A percentile compares a stretch with the other conserved stretches of the same genome.
Evolutionary conservation across 192 early-diverging fungal species (phyloP).

Genomic region (Chytriomyces confervae): DNA sequence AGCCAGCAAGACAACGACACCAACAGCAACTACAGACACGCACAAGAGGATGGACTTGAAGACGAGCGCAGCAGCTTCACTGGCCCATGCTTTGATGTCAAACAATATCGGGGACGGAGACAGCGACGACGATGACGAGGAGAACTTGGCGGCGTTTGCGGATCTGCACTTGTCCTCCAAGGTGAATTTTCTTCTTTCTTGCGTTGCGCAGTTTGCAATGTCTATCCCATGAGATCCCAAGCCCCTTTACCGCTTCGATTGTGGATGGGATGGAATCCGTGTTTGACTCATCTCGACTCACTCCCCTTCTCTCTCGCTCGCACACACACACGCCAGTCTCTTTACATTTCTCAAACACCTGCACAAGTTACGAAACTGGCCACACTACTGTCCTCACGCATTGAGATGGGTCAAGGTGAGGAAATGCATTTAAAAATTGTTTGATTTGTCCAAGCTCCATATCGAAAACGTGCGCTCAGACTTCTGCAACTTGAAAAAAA

Average conservation of each 20-base stretch:
- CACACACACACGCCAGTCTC: neutral
- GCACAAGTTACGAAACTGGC: neutral
- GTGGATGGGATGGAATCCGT: neutral
- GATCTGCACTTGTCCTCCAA: slow-evolving; percentile 19
- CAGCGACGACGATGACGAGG: neutral
- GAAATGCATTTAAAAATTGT: too few species aligned
- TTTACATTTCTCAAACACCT: slow-evolving; percentile 10
- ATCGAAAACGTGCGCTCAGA: neutral
- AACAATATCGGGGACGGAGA: neutral
- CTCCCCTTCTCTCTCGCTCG: neutral
- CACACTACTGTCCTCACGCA: slow-evolving; percentile 5
- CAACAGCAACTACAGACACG: too few species aligned
- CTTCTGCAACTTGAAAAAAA: neutral
- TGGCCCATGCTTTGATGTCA: neutral
- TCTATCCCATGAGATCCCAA: neutral
- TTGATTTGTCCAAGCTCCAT: neutral
- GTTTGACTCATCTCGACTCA: neutral
- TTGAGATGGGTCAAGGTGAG: slow-evolving; percentile 14
- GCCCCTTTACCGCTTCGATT: neutral
- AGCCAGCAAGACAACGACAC: too few species aligned
- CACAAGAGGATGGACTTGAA: too few species aligned
- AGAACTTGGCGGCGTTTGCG: neutral
- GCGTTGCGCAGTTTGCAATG: neutral
- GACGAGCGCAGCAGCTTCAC: slow-evolving; percentile 8
- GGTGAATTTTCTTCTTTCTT: neutral